Evolutionary conservation across 140 eudicot genomes (phyloP).

Genomic region (Senecio squalidus): DNA sequence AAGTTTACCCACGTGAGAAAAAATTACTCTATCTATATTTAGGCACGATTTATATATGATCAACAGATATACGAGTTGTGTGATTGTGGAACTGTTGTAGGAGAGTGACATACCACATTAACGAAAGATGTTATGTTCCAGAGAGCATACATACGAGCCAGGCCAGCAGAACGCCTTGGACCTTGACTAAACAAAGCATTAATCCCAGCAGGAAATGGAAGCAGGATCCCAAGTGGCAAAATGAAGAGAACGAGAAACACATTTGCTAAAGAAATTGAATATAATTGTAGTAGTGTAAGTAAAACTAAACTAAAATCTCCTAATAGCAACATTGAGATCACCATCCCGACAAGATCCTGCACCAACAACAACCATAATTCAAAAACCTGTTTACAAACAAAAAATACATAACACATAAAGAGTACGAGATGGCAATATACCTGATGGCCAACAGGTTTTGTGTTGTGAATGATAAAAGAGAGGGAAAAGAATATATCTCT

Average conservation of each 20-base stretch:
- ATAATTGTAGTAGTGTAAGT: constrained; percentile 94
- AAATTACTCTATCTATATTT: constrained; percentile 37
- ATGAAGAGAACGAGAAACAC: constrained; percentile 76
- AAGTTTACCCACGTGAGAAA: constrained; percentile 1
- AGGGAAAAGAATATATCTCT: constrained; percentile 66
- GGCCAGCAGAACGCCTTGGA: constrained; percentile 91
- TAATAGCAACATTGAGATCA: constrained; percentile 76
- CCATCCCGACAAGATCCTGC: constrained; percentile 99
- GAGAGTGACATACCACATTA: constrained; percentile 64
- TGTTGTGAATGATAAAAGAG: constrained; percentile 77
- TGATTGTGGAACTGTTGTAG: background rate
- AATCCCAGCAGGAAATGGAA: constrained; percentile 96
- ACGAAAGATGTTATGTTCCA: constrained; percentile 91
- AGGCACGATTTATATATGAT: too few relatives aligned
- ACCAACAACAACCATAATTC: constrained; percentile 12
- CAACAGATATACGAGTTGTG: background rate
- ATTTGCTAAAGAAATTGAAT: constrained; percentile 67
- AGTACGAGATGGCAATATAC: constrained; percentile 23
- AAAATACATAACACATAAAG: background rate
- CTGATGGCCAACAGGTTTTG: constrained; percentile 96
- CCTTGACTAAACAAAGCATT: constrained; percentile 98
- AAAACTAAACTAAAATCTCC: constrained; percentile 95
- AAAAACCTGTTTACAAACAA: background rate
- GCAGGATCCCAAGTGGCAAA: constrained; percentile 83
- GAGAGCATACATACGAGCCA: constrained; percentile 91